These are phyloP conservation scores for Alternaria sp. DNA, from an alignment of 2,329 filamentous ascomycete species.

Conservation along the genomic window DNA sequence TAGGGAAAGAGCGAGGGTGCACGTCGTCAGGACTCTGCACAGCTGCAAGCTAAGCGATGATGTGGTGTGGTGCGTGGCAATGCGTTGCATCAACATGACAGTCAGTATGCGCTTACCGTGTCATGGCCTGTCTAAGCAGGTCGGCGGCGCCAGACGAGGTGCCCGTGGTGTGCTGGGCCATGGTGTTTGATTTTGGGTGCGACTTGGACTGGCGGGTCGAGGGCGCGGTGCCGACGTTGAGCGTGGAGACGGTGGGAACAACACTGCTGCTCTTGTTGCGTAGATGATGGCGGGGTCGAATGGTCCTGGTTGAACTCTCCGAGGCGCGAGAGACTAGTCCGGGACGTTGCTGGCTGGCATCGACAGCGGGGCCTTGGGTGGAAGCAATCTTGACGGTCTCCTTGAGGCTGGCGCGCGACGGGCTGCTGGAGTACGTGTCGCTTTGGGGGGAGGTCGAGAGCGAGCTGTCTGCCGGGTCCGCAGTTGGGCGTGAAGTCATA, in stretches of 20 bases:
- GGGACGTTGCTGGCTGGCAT: slow-evolving; percentile 39
- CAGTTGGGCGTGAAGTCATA: slow-evolving; percentile 43
- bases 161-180: slow-evolving; percentile 45
- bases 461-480: slow-evolving; percentile 27
- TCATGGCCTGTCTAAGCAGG: slow-evolving; percentile 63
- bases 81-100: neutral
- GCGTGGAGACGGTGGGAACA: slow-evolving; percentile 53
- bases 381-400: slow-evolving; percentile 27
- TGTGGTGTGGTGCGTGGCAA: slow-evolving; percentile 1
- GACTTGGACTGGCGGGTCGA: slow-evolving; percentile 30
- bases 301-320: slow-evolving; percentile 34
- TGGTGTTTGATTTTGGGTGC: slow-evolving; percentile 23
- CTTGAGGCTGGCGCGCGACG: slow-evolving; percentile 17
- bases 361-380: slow-evolving; percentile 26
- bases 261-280: slow-evolving; percentile 51
- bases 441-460: slow-evolving; percentile 18
- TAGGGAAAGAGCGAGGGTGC: slow-evolving; percentile 23
- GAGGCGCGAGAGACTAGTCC: slow-evolving; percentile 41
- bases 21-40: slow-evolving; percentile 16
- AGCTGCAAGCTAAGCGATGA: slow-evolving; percentile 28
- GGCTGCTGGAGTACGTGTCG: slow-evolving; percentile 20
- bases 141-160: slow-evolving; percentile 61
- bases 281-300: slow-evolving; percentile 39
- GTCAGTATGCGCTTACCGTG: slow-evolving; percentile 57
- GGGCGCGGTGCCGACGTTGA: slow-evolving; percentile 37